Conservation (phyloP, 2,329 filamentous ascomycete genomes). For the Phyllosticta ampelicida region DNA sequence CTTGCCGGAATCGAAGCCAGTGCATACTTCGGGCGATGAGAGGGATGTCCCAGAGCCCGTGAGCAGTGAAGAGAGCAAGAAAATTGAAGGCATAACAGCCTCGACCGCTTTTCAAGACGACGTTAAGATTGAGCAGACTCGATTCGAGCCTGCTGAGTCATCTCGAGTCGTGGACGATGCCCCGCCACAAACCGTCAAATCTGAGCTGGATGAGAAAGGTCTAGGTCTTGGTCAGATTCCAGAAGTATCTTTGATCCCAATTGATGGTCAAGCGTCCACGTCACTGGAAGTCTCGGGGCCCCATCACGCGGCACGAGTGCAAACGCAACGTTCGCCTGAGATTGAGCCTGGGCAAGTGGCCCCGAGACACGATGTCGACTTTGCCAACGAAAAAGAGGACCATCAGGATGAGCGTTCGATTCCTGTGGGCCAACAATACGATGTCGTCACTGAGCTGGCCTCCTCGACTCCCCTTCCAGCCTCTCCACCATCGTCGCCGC, state of each 20-base stretch:
- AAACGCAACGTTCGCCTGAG: background rate
- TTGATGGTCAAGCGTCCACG: background rate
- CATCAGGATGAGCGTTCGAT: background rate
- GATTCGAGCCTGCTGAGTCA: background rate
- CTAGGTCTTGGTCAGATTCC: background rate
- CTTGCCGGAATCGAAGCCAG: background rate
- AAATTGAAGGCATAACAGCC: background rate
- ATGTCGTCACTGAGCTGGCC: background rate
- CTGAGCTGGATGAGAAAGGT: background rate
- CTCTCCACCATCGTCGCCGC: background rate
- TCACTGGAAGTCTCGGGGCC: background rate
- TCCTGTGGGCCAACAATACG: background rate
- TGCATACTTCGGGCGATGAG: background rate
- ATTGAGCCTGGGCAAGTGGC: background rate
- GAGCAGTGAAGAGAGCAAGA: background rate
- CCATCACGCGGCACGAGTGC: background rate
- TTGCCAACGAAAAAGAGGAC: too few relatives aligned
- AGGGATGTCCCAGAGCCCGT: too few relatives aligned
- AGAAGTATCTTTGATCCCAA: background rate
- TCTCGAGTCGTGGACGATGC: background rate
- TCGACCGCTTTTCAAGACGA: background rate
- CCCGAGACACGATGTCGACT: background rate
- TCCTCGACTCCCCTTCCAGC: background rate
- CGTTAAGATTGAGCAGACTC: background rate
- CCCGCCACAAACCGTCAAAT: background rate